Evolutionary conservation across 106 monocot genomes (phyloP).

Genomic region (Allium sativum): DNA sequence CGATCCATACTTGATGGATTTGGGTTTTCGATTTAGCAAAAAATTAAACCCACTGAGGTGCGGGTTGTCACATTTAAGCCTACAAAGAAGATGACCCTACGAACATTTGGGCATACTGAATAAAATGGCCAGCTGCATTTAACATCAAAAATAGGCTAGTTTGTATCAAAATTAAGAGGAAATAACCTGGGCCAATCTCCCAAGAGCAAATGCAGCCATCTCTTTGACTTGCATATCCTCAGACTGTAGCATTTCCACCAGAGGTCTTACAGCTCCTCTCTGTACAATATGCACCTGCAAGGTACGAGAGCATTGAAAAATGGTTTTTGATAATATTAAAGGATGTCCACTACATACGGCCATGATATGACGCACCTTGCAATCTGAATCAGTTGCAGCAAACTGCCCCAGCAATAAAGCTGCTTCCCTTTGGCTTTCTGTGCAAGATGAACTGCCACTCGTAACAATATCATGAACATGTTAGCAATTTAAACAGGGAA

Average conservation of each 20-base stretch:
- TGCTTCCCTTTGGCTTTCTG: constrained; percentile 95
- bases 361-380: constrained; percentile 50
- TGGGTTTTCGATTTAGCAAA: too few relatives aligned
- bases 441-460: constrained; percentile 77
- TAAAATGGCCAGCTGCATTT: too few relatives aligned
- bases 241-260: constrained; percentile 96
- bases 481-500: too few relatives aligned
- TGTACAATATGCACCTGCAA: constrained; percentile 93
- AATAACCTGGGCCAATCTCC: constrained; percentile 92
- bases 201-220: constrained; percentile 99
- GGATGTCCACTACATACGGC: not conserved
- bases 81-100: too few relatives aligned
- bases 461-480: not conserved
- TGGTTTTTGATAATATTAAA: not conserved
- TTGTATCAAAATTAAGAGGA: too few relatives aligned
- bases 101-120: too few relatives aligned
- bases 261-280: constrained; percentile 79
- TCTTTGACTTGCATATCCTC: constrained; percentile 86
- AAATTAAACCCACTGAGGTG: too few relatives aligned
- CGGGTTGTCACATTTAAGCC: too few relatives aligned
- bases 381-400: constrained; percentile 98
- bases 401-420: constrained; percentile 95
- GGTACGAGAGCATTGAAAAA: not conserved
- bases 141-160: too few relatives aligned
- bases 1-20: too few relatives aligned